Evolutionary conservation across 2,329 filamentous ascomycete species (phyloP).

Genomic region (Simplicillium sp.): DNA sequence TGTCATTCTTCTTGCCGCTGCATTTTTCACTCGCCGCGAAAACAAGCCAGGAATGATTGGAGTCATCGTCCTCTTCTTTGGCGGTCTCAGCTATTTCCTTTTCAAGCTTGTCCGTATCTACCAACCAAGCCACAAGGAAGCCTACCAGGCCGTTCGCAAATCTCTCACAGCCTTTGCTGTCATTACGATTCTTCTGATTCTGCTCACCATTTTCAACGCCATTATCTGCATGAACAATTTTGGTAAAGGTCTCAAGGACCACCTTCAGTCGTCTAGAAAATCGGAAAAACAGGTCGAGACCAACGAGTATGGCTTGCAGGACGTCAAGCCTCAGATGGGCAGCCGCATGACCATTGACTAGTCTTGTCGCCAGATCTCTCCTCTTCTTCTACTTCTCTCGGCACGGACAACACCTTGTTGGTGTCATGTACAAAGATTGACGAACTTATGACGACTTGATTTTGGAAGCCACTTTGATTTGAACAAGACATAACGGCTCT

Average conservation of each 20-base stretch:
- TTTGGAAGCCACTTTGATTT: too few species aligned
- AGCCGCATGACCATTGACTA: slow-evolving; percentile 56
- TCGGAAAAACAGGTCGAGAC: slow-evolving; percentile 45
- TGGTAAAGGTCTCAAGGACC: slow-evolving; percentile 76
- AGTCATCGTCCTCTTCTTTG: slow-evolving; percentile 80
- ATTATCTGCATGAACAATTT: slow-evolving; percentile 88
- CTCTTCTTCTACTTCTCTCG: too few species aligned
- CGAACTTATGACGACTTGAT: not conserved
- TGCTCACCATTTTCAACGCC: slow-evolving; percentile 81
- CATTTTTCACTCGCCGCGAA: slow-evolving; percentile 77
- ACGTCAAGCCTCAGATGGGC: slow-evolving; percentile 44
- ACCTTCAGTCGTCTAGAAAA: slow-evolving; percentile 50
- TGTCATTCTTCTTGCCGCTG: slow-evolving; percentile 74
- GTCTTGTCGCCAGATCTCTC: slow-evolving; percentile 6
- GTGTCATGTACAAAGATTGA: not conserved
- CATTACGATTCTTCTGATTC: slow-evolving; percentile 79
- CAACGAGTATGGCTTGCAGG: slow-evolving; percentile 46
- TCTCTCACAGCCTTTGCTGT: slow-evolving; percentile 90
- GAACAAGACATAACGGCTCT: too few species aligned
- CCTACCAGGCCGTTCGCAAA: slow-evolving; percentile 71
- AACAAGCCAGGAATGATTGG: slow-evolving; percentile 66
- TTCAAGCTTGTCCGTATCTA: slow-evolving; percentile 99
- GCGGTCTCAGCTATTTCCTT: slow-evolving; percentile 86
- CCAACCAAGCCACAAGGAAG: slow-evolving; percentile 43
- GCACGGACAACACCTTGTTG: too few species aligned